Base-by-base conservation (phyloP, 768 basidiomycete species). In the Calocera cornea region DNA sequence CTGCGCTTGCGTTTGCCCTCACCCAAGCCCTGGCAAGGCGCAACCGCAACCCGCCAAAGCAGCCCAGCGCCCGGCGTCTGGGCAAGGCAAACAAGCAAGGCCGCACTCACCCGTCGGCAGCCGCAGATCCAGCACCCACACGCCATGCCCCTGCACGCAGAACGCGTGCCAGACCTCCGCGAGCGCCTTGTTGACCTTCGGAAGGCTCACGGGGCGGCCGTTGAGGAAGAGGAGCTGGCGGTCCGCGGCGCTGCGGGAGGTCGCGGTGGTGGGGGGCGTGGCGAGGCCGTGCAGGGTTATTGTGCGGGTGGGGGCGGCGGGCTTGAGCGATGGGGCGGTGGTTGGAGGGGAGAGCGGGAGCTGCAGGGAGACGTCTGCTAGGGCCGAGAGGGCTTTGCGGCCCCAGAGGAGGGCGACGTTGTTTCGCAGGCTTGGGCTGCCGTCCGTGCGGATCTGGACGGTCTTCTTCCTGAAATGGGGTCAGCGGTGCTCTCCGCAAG, bases 211-310 rank as follows among this genome's bases (percentile, higher is more conserved):
- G 0, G 97, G 97, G 19, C 97, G 81, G 0, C 92, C 90, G 71
- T 99, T 98, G 71, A 98, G 80, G 71, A 86, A 99, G 77, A 91
- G 90, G 76, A 90, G 97, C 71, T 98, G 97, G 1, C 95, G 79
- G 73, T 97, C 97, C 0, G 85, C 83, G 2, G 87, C 85, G 1
- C 85, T 82, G 41, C 95, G 79, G 5, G 94, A 95, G 69, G 83
- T 84, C 0, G 87, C 88, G 16, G 86, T 29, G 22, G 54, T 60
- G 2, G 54, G 54, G 2, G 31, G 54, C 14, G 14, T 60, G 5
- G 31, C 31, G 19, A 60, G 14, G 54, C 54, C 54, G 10, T 33
- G 54, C 11, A 60, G 7, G 27, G 54, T n/a, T n/a, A n/a, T n/a
- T n/a, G n/a, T n/a, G n/a, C n/a, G 19, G 11, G 14, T 31, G 31